Base-by-base conservation (phyloP, 2,329 filamentous ascomycete species). In the Lachnellula arida region DNA sequence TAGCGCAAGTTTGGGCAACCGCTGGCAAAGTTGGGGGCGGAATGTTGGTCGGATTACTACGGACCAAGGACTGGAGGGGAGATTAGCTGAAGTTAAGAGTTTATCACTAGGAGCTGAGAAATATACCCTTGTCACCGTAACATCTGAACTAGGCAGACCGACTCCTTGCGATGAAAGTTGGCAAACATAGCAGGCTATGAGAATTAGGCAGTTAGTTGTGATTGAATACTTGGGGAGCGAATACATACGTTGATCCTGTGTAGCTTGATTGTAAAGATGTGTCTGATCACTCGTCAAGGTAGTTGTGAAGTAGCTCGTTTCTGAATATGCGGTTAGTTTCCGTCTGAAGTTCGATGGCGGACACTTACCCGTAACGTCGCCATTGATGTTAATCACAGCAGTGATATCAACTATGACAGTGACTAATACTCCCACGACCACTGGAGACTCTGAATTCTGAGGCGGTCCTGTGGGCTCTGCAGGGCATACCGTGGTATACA, bases 401-500 rank as follows among this genome's bases (percentile, higher is more conserved):
- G 51, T 56, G 23, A 55, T 55, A 23, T 60, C 51, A 23, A 55
- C 48, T 17, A 57, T 42, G 15, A 55, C 32, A 23, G 49, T 53
- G 37, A 57, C 47, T 32, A 57, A 49, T 14, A 54, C 37, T 37
- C 58, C 57, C 44, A 59, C 54, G 1, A 46, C 28, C n/a, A 46
- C 22, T 9, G 14, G 22, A 17, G 49, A n/a, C 44, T 49, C 22
- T 6, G 42, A 3, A 25, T 19, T 11, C 28, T 32, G 42, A 17
- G 52, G 17, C n/a, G 46, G 8, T 40, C 11, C 22, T 9, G 44
- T 14, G 15, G 35, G 32, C 11, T 22, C 32, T 35, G 35, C 37
- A 37, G 70, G 70, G 61, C 22, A 28, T 5, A 28, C n/a, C 12
- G 44, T 44, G 42, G 42, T 44, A 44, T 44, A 44, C 42, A 15